Base-by-base conservation (phyloP, 2,329 filamentous ascomycete genomes). In the Penicillium sp. region DNA sequence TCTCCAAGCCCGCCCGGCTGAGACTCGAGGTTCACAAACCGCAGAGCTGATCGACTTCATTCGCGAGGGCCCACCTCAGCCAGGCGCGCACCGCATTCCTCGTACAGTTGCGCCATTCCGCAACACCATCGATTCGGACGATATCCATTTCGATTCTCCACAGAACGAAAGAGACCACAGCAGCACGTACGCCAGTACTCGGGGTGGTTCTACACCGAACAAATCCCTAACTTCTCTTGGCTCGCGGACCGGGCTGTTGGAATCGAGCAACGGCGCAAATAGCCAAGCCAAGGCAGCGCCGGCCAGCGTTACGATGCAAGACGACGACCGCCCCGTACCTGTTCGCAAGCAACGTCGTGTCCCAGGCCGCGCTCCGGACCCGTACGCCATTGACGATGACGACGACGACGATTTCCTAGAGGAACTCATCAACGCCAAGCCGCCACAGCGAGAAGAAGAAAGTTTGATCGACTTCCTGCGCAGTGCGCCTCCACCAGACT, bases 31-130 rank as follows among this genome's bases (percentile, higher is more conserved):
- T 54, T 86, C 86, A 53, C 88, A 88, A 64, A 96, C 88, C 58
- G 90, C 91, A 12, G 95, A 97, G 61, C 80, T 99, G 59, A 96
- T 97, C 65, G 93, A 98, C 73, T 98, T 99, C 74, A 96, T 99
- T 65, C 88, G 93, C 48, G 88, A 91, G 72, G 94, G 93, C 0
- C 92, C 92, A 3, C 89, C 90, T 0, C 83, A 79, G 61, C 73
- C 79, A 47, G 82, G 83, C 28, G 84, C 85, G 63, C 90, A 87
- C 59, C 87, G 91, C 25, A 95, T 96, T 62, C 90, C 92, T 43
- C 88, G 90, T 17, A 86, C 85, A n/a, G 88, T 95, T 12, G 92
- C 92, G 10, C 91, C 92, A 1, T 96, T 96, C 80, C 85, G 91
- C 55, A 88, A 84, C 38, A 94, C 92, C 0, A 90, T 93, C 83